phyloP scores from a whole-genome alignment of 768 basidiomycete genomes.

The Macrocybe gigantea region DNA sequence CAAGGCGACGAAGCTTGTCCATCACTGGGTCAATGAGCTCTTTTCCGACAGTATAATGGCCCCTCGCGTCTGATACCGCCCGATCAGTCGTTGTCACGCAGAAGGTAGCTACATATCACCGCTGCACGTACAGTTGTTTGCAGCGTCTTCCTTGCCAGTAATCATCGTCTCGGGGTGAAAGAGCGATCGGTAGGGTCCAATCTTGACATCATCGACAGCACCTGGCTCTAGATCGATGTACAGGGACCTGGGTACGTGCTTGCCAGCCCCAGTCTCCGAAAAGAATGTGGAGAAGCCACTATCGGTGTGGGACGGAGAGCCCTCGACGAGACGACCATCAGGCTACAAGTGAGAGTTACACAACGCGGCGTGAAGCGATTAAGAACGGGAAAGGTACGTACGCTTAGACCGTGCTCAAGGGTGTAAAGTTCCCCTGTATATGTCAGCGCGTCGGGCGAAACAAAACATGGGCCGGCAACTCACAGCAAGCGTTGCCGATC shows the following conservation, averaged over 20 bases:
- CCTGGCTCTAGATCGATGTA: slow-evolving; percentile 98
- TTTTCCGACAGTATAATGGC: slow-evolving; percentile 98
- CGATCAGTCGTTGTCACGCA: background rate
- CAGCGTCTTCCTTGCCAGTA: slow-evolving; percentile 98
- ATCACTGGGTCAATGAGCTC: slow-evolving; percentile 96
- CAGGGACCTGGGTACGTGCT: slow-evolving; percentile 95
- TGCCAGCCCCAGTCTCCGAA: slow-evolving; percentile 94
- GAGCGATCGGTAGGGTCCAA: slow-evolving; percentile 90
- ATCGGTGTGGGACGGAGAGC: slow-evolving; percentile 68
- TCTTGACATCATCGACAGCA: slow-evolving; percentile 96
- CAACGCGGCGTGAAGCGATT: slow-evolving; percentile 13
- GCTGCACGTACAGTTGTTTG: slow-evolving; percentile 82
- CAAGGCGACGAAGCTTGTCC: slow-evolving; percentile 94
- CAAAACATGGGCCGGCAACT: slow-evolving; percentile 32
- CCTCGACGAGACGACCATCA: slow-evolving; percentile 85
- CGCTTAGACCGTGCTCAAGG: slow-evolving; percentile 95
- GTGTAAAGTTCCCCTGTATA: slow-evolving; percentile 94
- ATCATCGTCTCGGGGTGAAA: slow-evolving; percentile 99
- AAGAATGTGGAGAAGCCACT: slow-evolving; percentile 99
- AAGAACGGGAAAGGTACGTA: slow-evolving; percentile 35
- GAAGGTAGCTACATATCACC: background rate
- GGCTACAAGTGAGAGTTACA: slow-evolving; percentile 45
- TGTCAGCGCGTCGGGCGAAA: slow-evolving; percentile 28
- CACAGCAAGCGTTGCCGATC: slow-evolving; percentile 98
- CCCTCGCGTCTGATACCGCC: slow-evolving; percentile 75